Base-by-base conservation (phyloP, 2,329 filamentous ascomycete genomes). In the Ophiosphaerella korrae region DNA sequence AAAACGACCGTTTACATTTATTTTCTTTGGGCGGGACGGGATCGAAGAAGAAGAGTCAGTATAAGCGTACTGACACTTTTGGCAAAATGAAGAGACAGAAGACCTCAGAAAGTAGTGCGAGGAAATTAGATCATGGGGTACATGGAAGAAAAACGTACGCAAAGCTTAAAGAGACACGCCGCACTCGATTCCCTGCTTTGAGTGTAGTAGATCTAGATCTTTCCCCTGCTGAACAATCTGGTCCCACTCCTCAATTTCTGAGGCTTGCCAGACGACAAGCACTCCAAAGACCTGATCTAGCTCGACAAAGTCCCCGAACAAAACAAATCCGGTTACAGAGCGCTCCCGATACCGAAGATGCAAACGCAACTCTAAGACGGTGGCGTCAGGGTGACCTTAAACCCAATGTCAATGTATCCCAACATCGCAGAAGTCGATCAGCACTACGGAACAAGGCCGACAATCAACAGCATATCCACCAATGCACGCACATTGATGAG, bases 261-360 rank as follows among this genome's bases (percentile, higher is more conserved):
- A 77, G 77, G 45, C 64, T 87, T 50, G 84, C 84, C 31, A 76
- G 77, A 24, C 78, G 84, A 52, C 75, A 77, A 58, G 80, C 77
- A 42, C 78, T 80, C 7, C 75, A 72, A 35, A 74, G 76, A 40
- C 65, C 71, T 21, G 77, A 83, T 59, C 63, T 72, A 60, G 82
- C 79, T 32, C 77, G 82, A 47, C 77, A 80, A 57, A 81, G 78
- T 37, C 82, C 80, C 13, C 74, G 72, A 18, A 70, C 72, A 42
- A 85, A 85, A 58, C 72, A 79, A 33, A 74, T 86, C 42, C 74
- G 77, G 44, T 67, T 86, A 23, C 78, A 77, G 13, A 84, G 79
- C 21, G 71, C 68, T 29, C 59, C 72, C 7, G 84, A 87, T 53
- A 85, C 82, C 1, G 71, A 76, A 41, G 83, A 86, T 60, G 81